Evolutionary conservation across 768 basidiomycete species (phyloP).

Genomic region (Candolleomyces eurysporus): DNA sequence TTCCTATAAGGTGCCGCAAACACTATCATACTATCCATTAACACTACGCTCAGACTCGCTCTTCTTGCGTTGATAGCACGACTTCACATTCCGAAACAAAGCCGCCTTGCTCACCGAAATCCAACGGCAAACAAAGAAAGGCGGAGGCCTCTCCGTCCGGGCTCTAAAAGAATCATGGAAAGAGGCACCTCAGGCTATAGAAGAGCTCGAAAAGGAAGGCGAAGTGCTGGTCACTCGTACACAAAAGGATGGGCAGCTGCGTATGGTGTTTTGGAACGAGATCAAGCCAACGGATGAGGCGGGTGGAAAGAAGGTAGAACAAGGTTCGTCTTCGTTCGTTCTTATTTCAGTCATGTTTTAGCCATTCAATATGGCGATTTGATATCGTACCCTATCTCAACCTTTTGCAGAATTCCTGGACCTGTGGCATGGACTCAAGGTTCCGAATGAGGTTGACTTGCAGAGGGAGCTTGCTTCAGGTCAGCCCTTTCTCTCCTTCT

Average conservation of each 20-base stretch:
- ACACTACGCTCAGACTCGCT: neutral
- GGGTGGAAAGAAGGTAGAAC: conserved; percentile 72
- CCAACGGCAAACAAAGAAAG: conserved; percentile 78
- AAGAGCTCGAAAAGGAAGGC: conserved; percentile 21
- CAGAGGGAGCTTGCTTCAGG: conserved; percentile 74
- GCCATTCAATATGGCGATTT: no score
- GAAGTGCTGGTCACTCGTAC: conserved; percentile 72
- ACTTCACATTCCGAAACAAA: conserved; percentile 84
- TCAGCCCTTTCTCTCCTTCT: conserved; percentile 24
- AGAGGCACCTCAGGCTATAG: conserved; percentile 57
- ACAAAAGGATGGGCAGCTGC: conserved; percentile 67
- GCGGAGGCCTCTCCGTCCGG: conserved; percentile 82
- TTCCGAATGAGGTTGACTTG: conserved; percentile 84
- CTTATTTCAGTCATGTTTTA: conserved; percentile 7
- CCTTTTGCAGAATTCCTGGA: conserved; percentile 71
- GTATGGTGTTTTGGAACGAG: conserved; percentile 64
- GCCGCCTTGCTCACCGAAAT: conserved; percentile 82
- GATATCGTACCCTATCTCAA: no score
- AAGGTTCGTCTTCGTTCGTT: conserved; percentile 50
- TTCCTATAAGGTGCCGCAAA: conserved; percentile 68
- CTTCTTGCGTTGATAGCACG: conserved; percentile 52
- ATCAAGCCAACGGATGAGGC: conserved; percentile 72
- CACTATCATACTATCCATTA: no score
- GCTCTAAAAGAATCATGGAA: conserved; percentile 90
- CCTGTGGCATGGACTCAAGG: conserved; percentile 81